Conservation (phyloP, 2,329 filamentous ascomycete species). For the Ophiostoma sp. region DNA sequence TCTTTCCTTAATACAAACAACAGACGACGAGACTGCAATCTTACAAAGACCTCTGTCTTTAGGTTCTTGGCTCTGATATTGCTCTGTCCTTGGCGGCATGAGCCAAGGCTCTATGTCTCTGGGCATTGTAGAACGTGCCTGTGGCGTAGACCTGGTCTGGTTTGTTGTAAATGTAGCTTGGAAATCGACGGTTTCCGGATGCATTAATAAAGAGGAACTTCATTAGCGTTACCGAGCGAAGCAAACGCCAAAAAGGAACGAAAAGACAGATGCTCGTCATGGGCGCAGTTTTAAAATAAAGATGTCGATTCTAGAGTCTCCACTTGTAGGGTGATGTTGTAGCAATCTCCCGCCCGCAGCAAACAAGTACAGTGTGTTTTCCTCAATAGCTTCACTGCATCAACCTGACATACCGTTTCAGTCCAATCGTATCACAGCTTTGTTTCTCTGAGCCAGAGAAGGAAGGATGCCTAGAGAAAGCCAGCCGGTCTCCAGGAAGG, state of each 20-base stretch:
- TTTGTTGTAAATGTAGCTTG: neutral
- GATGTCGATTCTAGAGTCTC: neutral
- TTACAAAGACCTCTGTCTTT: neutral
- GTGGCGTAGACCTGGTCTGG: neutral
- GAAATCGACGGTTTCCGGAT: neutral
- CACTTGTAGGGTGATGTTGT: too few relatives aligned
- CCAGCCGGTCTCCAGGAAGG: too few relatives aligned
- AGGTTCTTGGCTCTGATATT: constrained; percentile 4
- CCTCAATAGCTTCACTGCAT: too few relatives aligned
- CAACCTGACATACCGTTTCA: too few relatives aligned
- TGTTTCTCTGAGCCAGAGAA: too few relatives aligned
- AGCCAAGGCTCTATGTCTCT: constrained; percentile 10
- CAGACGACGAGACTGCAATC: neutral
- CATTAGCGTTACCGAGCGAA: neutral
- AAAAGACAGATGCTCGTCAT: neutral
- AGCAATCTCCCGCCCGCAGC: too few relatives aligned
- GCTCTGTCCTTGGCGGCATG: neutral
- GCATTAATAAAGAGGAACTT: neutral
- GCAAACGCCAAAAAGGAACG: neutral
- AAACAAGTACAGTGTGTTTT: too few relatives aligned
- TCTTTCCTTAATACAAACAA: neutral
- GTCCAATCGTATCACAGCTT: too few relatives aligned
- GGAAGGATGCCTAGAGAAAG: too few relatives aligned
- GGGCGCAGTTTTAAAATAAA: neutral
- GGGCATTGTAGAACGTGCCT: constrained; percentile 11